phyloP scores from a whole-genome alignment of 495 filamentous ascomycete genomes.

The Penicillium canescens region DNA sequence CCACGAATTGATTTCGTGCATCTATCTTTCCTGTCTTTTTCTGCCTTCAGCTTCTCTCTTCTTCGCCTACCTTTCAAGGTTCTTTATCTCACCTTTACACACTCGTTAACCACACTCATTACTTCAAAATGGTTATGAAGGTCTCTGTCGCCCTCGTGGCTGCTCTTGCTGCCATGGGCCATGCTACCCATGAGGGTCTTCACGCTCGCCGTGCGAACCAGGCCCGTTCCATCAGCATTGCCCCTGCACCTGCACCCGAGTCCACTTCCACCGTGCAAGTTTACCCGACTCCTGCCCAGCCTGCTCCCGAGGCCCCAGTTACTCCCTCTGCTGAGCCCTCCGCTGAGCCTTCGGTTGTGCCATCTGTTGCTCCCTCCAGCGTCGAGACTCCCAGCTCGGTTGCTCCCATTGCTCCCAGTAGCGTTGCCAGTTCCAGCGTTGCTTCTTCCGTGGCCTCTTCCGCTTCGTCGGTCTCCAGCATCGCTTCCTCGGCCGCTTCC shows the following conservation, averaged over 20 bases:
- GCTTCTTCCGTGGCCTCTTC: not conserved
- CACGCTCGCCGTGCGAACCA: conserved; percentile 33
- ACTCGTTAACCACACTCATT: conserved; percentile 26
- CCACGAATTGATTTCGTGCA: conserved; percentile 54
- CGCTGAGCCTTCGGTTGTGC: not conserved
- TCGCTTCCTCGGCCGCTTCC: not conserved
- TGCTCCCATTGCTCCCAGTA: not conserved
- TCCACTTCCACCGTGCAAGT: conserved; percentile 16
- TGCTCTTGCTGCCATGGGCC: conserved; percentile 45
- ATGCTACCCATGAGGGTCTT: conserved; percentile 39
- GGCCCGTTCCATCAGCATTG: conserved; percentile 19
- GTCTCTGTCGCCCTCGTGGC: conserved; percentile 49
- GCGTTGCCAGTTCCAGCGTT: not conserved
- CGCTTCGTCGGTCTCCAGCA: not conserved
- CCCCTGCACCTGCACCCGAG: conserved; percentile 9
- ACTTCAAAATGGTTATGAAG: conserved; percentile 43
- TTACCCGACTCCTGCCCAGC: conserved; percentile 11
- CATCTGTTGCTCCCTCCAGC: conserved; percentile 7
- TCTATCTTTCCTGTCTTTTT: conserved; percentile 20
- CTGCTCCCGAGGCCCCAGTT: conserved; percentile 7
- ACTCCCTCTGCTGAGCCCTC: conserved; percentile 9
- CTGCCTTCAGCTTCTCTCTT: conserved; percentile 1
- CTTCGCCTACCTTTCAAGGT: not conserved
- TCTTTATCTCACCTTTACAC: not conserved
- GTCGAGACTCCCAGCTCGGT: conserved; percentile 5